Base-by-base conservation (phyloP, 2,329 filamentous ascomycete species). In the Didymella lethalis region DNA sequence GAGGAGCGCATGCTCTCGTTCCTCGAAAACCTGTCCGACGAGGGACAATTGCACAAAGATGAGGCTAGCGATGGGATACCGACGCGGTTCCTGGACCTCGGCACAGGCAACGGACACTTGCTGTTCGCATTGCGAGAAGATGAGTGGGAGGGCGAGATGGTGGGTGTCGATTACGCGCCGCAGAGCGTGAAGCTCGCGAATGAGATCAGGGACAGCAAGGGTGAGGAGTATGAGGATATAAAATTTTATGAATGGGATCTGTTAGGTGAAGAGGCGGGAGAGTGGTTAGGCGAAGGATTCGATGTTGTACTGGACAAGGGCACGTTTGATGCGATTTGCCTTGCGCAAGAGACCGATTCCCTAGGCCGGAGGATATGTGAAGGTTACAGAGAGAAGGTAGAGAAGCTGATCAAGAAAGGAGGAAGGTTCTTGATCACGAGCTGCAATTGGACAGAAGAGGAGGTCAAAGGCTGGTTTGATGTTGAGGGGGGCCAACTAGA, bases 261-360 rank as follows among this genome's bases (percentile, higher is more conserved):
- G 20, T 75, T 86, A 38, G 69, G 66, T 11, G 74, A 81, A 38
- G 48, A 41, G 23, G 66, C 77, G 3, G 77, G 76, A 1, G 48
- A 85, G 49, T 92, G 90, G 88, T 79, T 93, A 4, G 67, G 67
- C 0, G 75, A 76, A 0, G 90, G 90, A 0, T 98, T 93, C 80
- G 93, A 98, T 77, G 87, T 97, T 0, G 89, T 97, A 0, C 85
- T 97, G n/a, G 95, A 99, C 79, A 99, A 99, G 80, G 95, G 95
- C 44, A 99, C 95, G 0, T 99, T 98, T 75, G 95, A 99, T 81
- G 95, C 95, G 11, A 90, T 99, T 32, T 93, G 88, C 48, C 81
- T 98, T n/a, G 86, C 84, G 52, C 82, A 83, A 56, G 86, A 88
- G 64, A 73, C 68, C n/a, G 78, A 79, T 51, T 72, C 64, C 12